Evolutionary conservation across 2,329 filamentous ascomycete genomes (phyloP), one percentile per base, ranked within the genome.

Genomic region (Blastomyces percursus): DNA sequence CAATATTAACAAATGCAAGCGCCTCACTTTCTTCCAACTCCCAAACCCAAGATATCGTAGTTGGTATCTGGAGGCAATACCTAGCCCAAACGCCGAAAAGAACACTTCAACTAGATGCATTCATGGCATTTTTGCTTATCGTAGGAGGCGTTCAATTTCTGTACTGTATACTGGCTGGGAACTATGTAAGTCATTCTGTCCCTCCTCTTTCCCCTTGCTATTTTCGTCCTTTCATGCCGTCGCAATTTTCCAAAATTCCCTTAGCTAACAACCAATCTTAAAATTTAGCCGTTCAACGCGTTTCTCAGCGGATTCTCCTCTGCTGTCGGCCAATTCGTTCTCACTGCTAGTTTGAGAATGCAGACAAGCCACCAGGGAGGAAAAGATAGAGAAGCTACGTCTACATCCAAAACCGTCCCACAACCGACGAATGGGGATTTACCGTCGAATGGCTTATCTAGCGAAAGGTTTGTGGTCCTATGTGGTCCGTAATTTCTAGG

Each of bases 301-400:
- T 99, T 99, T 80, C 85, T 99, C 40, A 90, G 92, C 40, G 95
- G 94, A 57, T 99, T 99, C 80, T 87, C 86, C 65, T 91, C 93
- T 19, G 94, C 93, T 1, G 93, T 99, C 66, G 94, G 94, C 65
- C 94, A 99, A 75, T 99, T 99, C 75, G 94, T 99, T 66, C 85
- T 99, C 69, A 96, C 94, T 59, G 90, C 91, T 81, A 86, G 72
- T 79, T 80, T 99, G 70, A 86, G 94, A 66, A 96, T 97, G 76
- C 94, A 99, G 78, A 96, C 92, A 58, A 92, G 90, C 73, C 71
- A 71, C 46, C 61, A 67, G 60, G 59, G 67, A 61, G 88, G 73
- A 93, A 95, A 79, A 88, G 64, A 61, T 68, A 70, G 67, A 46
- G 72, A 72, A 69, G 58, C 66, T 24, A 67, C 68, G 32, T 65